Evolutionary conservation across 78 protist genomes (phyloP).

Genomic region (Salpingoeca rosetta): DNA sequence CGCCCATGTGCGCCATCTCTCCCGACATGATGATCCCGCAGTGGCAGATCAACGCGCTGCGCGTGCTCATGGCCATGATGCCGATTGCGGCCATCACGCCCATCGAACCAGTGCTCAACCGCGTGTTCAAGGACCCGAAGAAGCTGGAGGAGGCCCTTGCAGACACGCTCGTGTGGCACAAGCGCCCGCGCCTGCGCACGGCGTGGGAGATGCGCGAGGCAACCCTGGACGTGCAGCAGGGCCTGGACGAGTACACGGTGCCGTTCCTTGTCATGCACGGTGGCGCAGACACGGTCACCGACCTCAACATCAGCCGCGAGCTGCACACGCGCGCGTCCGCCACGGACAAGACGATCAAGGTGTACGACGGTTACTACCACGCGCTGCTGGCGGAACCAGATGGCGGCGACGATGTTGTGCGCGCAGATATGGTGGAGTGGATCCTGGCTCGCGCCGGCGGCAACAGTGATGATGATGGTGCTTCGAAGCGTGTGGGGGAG

Average conservation of each 20-base stretch:
- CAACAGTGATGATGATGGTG: no score
- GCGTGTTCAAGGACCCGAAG: neutral
- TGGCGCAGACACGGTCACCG: neutral
- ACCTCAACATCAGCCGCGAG: neutral
- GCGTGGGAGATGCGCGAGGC: neutral
- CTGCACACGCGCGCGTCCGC: neutral
- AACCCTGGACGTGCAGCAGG: neutral
- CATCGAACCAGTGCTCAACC: neutral
- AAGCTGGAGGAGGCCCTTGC: neutral
- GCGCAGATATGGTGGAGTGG: no score
- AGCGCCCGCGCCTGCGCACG: neutral
- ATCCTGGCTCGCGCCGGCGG: no score
- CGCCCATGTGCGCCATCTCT: neutral
- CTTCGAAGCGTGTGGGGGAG: no score
- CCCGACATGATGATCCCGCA: neutral
- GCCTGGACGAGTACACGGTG: neutral
- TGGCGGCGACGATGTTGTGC: neutral
- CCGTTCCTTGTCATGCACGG: neutral
- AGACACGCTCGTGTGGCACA: neutral
- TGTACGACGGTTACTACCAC: neutral
- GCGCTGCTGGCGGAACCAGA: neutral
- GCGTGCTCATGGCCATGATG: neutral
- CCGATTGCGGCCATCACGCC: neutral
- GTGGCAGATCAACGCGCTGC: neutral
- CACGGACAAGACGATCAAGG: neutral